A percentile compares a stretch with the other conserved stretches of the same genome.
Conservation (phyloP, 2,329 filamentous ascomycete genomes). For the Didymella pomorum region DNA sequence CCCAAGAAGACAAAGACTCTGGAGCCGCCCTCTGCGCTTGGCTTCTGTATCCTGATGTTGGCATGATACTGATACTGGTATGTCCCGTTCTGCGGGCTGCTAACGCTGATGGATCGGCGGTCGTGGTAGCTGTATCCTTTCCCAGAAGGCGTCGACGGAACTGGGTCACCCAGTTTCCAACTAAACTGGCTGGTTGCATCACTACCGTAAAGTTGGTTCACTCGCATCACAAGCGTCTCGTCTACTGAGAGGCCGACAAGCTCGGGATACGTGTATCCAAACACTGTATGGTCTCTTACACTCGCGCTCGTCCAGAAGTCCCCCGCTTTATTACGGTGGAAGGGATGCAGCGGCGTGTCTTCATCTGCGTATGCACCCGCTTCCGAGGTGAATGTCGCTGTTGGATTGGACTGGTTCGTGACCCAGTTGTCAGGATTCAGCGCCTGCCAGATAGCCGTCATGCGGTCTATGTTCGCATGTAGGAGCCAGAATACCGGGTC, state of each 20-base stretch:
- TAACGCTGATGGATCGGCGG: slow-evolving; percentile 17
- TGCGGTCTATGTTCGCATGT: slow-evolving; percentile 76
- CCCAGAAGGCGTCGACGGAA: neutral
- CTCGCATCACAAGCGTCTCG: slow-evolving; percentile 55
- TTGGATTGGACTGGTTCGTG: slow-evolving; percentile 60
- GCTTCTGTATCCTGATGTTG: slow-evolving; percentile 69
- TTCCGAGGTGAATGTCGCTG: slow-evolving; percentile 68
- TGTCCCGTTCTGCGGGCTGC: slow-evolving; percentile 12
- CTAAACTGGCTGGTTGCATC: slow-evolving; percentile 36
- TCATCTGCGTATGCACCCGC: slow-evolving; percentile 63
- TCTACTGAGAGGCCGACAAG: slow-evolving; percentile 50
- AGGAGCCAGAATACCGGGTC: slow-evolving; percentile 83
- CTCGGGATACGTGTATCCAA: slow-evolving; percentile 81
- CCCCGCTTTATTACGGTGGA: slow-evolving; percentile 65
- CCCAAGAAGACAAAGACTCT: slow-evolving; percentile 75
- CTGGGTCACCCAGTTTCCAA: slow-evolving; percentile 17
- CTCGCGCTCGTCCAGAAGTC: slow-evolving; percentile 73
- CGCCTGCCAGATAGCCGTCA: slow-evolving; percentile 79
- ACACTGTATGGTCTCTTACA: slow-evolving; percentile 65
- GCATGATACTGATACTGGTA: slow-evolving; percentile 66
- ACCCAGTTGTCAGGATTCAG: slow-evolving; percentile 75
- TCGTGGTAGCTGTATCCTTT: slow-evolving; percentile 7
- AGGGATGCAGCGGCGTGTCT: slow-evolving; percentile 70
- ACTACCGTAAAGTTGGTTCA: slow-evolving; percentile 69
- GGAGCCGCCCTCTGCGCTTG: slow-evolving; percentile 68